phyloP scores from a whole-genome alignment of 192 early-diverging fungal species.

The Helicostylum pulchrum region DNA sequence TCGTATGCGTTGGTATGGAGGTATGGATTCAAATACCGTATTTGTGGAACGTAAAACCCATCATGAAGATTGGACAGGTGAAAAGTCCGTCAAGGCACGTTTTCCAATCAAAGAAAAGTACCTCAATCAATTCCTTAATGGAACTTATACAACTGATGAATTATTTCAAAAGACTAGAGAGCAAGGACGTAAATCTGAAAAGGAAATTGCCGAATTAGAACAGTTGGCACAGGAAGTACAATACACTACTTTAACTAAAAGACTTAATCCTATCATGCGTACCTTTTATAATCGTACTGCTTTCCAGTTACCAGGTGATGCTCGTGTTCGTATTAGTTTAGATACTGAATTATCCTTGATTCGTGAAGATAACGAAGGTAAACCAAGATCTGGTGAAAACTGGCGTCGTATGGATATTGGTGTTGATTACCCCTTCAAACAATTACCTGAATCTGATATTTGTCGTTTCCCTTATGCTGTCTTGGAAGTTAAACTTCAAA shows the following conservation, averaged over 20 bases:
- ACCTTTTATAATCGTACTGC: constrained; percentile 99
- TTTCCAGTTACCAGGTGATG: constrained; percentile 98
- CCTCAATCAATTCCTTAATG: constrained; percentile 84
- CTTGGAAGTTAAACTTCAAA: constrained; percentile 97
- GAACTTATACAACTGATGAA: constrained; percentile 75
- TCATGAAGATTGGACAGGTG: constrained; percentile 96
- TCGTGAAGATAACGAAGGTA: constrained; percentile 89
- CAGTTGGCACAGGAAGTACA: constrained; percentile 76
- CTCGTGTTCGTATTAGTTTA: constrained; percentile 94
- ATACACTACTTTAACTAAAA: constrained; percentile 64
- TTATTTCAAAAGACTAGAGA: constrained; percentile 79
- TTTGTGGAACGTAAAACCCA: constrained; percentile 99
- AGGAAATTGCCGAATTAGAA: constrained; percentile 76
- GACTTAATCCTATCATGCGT: constrained; percentile 80
- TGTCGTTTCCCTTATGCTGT: constrained; percentile 95
- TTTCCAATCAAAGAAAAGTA: constrained; percentile 97
- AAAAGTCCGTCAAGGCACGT: constrained; percentile 90
- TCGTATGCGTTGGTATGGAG: constrained; percentile 96
- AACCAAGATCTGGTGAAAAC: constrained; percentile 74
- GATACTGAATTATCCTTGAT: constrained; percentile 97
- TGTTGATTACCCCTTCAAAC: constrained; percentile 86
- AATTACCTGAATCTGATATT: constrained; percentile 82
- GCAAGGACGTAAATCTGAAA: constrained; percentile 75
- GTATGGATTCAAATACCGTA: constrained; percentile 79
- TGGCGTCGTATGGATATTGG: constrained; percentile 95